phyloP scores from a whole-genome alignment of 805 yeast species.

The Yarrowia osloensis region DNA sequence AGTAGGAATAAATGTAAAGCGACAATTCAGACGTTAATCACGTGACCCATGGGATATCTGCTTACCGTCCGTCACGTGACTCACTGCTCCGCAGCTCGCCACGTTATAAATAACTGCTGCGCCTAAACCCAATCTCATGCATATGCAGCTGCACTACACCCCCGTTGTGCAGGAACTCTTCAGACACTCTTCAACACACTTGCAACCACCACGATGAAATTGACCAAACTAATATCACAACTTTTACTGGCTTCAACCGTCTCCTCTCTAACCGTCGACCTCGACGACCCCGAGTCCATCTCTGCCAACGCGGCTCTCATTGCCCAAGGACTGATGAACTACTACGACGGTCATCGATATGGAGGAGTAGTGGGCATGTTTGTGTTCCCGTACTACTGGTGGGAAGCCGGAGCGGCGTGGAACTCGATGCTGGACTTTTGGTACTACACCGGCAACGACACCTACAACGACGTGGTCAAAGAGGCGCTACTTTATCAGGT shows the following conservation, averaged over 20 bases:
- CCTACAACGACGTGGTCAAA: conserved; percentile 58
- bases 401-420: conserved; percentile 86
- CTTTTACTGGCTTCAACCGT: background rate
- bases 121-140: background rate
- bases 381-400: conserved; percentile 78
- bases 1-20: too few relatives aligned
- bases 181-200: too few relatives aligned
- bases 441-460: conserved; percentile 66
- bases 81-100: background rate
- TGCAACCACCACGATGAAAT: conserved; percentile 11
- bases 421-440: conserved; percentile 73
- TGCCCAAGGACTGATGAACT: conserved; percentile 75
- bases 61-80: too few relatives aligned
- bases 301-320: conserved; percentile 58
- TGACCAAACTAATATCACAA: background rate
- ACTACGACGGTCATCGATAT: conserved; percentile 65
- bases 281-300: conserved; percentile 36
- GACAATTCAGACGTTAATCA: too few relatives aligned
- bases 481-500: conserved; percentile 68
- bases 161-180: too few relatives aligned
- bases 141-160: background rate
- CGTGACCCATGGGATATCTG: too few relatives aligned
- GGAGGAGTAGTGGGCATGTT: conserved; percentile 81
- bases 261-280: conserved; percentile 34
- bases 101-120: background rate